These are phyloP conservation scores for Mycocentrospora acerina DNA, from an alignment of 2,329 filamentous ascomycete species.

Conservation along the genomic window DNA sequence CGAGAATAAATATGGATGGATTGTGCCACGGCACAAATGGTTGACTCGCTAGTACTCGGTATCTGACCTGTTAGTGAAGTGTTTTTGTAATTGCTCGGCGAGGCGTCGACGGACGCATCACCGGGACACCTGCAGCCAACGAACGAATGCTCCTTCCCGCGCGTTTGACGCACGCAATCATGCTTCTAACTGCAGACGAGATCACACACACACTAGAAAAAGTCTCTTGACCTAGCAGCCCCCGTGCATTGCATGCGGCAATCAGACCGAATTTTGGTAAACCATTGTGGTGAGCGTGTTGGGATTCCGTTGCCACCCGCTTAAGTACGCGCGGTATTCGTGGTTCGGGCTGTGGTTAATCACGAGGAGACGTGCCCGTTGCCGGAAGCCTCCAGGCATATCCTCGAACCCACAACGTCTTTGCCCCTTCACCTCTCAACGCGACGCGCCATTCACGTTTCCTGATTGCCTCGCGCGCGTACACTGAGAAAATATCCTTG, in stretches of 20 bases:
- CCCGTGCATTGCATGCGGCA: constrained; percentile 20
- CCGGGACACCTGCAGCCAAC: not conserved
- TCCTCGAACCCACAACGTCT: constrained; percentile 9
- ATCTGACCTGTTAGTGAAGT: too few species aligned
- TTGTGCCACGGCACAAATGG: too few species aligned
- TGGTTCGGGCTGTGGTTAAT: too few species aligned
- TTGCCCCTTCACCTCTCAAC: constrained; percentile 10
- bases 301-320: constrained; percentile 17
- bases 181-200: constrained; percentile 9
- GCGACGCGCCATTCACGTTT: constrained; percentile 18
- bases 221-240: constrained; percentile 14
- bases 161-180: constrained; percentile 10
- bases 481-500: not conserved
- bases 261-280: constrained; percentile 3
- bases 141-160: not conserved
- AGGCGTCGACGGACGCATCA: too few species aligned
- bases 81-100: too few species aligned
- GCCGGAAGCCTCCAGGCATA: constrained; percentile 19
- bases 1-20: too few species aligned
- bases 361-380: constrained; percentile 10
- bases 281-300: constrained; percentile 8
- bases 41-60: too few species aligned
- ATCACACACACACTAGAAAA: constrained; percentile 9
- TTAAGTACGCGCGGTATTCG: constrained; percentile 20
- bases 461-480: constrained; percentile 10